These are phyloP conservation scores for Trichoderma hamatum DNA, from an alignment of 2,329 filamentous ascomycete genomes.

Conservation along the genomic window DNA sequence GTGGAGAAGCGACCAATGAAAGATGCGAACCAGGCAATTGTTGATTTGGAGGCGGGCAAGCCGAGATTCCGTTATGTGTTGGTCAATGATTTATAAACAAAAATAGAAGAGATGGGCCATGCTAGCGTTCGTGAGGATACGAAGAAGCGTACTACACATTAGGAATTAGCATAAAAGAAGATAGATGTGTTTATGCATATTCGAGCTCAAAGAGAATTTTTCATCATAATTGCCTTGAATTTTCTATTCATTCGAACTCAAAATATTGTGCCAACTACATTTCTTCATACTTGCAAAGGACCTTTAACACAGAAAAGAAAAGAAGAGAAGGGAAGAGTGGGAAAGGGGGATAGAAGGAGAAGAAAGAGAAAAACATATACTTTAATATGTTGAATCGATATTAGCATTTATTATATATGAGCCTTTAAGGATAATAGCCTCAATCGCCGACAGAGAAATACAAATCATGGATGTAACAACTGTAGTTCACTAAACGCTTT, in stretches of 20 bases:
- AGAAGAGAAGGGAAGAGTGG: too few relatives aligned
- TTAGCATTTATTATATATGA: too few relatives aligned
- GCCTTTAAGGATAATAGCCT: not conserved
- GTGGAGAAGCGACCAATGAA: conserved; percentile 58
- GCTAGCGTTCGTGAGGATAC: not conserved
- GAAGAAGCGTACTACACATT: not conserved
- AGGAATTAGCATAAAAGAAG: not conserved
- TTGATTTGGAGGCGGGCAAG: conserved; percentile 59
- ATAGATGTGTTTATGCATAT: not conserved
- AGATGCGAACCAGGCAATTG: conserved; percentile 58
- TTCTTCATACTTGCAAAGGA: too few relatives aligned
- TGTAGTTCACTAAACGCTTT: too few relatives aligned
- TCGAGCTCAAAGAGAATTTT: not conserved
- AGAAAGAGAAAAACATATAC: too few relatives aligned
- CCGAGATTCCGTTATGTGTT: conserved; percentile 53
- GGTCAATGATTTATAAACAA: conserved; percentile 41
- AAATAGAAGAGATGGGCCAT: not conserved
- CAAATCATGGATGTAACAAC: not conserved
- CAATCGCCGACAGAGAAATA: not conserved
- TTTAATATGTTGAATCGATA: too few relatives aligned
- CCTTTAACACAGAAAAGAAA: too few relatives aligned
- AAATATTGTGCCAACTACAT: too few relatives aligned
- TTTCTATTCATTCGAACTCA: too few relatives aligned
- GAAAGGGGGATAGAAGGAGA: too few relatives aligned
- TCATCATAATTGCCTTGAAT: not conserved